Percentiles rank a stretch among this genome's conserved stretches.
These are phyloP conservation scores for Hypomyces perniciosus DNA, from an alignment of 2,329 filamentous ascomycete genomes.

Conservation along the genomic window DNA sequence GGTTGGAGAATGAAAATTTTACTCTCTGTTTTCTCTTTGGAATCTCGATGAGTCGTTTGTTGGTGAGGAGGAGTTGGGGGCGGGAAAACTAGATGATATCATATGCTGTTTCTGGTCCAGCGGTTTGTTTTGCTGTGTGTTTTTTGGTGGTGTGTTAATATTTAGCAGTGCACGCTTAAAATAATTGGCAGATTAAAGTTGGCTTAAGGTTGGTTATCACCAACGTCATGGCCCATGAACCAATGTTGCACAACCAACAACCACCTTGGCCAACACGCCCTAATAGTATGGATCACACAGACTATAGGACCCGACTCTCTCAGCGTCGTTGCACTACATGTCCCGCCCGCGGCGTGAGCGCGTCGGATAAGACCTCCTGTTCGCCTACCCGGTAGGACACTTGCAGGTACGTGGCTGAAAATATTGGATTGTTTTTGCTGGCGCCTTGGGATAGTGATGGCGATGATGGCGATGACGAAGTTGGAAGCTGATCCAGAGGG, in stretches of 20 bases:
- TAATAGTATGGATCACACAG: no score
- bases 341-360: conserved; percentile 10
- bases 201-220: no score
- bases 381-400: conserved; percentile 11
- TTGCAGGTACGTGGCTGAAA: conserved; percentile 12
- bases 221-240: no score
- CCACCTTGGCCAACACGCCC: no score
- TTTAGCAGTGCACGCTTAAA: no score
- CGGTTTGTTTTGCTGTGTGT: not conserved
- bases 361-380: conserved; percentile 4
- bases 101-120: no score
- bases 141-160: no score
- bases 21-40: no score
- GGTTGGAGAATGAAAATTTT: not conserved
- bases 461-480: not conserved
- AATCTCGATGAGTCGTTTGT: no score
- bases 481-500: conserved; percentile 9
- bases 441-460: not conserved
- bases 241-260: no score
- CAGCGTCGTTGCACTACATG: not conserved
- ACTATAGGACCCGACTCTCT: not conserved
- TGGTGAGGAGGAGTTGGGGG: not conserved
- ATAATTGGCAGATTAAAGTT: no score
- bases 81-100: not conserved
- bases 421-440: conserved; percentile 6